Conservation (phyloP, 2,329 filamentous ascomycete species). For the Pseudogymnoascus sp. region DNA sequence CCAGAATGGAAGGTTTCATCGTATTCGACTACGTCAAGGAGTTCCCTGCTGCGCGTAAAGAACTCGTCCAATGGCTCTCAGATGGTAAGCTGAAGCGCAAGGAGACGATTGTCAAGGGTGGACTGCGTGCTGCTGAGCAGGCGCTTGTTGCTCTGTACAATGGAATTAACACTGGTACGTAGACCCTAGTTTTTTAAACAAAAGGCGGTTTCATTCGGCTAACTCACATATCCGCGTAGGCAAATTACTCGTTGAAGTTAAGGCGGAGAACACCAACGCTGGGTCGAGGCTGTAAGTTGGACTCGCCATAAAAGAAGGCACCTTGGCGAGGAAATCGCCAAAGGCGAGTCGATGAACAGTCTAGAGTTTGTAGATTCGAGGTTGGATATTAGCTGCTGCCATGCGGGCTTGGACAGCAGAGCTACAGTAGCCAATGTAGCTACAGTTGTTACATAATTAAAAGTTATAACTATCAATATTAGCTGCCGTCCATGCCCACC, state of each 20-base stretch:
- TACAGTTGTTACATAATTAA: not conserved
- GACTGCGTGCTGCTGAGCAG: constrained; percentile 55
- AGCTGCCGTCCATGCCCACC: not conserved
- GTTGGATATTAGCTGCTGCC: not conserved
- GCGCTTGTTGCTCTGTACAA: constrained; percentile 58
- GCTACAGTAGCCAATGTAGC: not conserved
- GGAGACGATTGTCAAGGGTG: constrained; percentile 65
- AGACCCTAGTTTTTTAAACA: not conserved
- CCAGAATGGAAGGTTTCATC: constrained; percentile 64
- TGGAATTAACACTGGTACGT: constrained; percentile 60
- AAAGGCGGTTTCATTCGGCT: not conserved
- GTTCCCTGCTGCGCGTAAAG: constrained; percentile 49
- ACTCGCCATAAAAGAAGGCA: not conserved
- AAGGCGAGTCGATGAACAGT: not conserved
- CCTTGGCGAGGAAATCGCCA: not conserved
- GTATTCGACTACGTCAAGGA: constrained; percentile 59
- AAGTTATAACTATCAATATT: not conserved
- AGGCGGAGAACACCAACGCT: constrained; percentile 29
- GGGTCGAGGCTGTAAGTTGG: constrained; percentile 28
- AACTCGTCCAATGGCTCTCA: constrained; percentile 60
- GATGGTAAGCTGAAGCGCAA: constrained; percentile 66
- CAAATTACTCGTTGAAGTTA: constrained; percentile 52
- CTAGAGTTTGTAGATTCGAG: not conserved
- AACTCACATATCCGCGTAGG: constrained; percentile 16
- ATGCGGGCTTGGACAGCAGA: not conserved